A percentile compares a stretch with the other conserved stretches of the same genome.
Conservation (phyloP, 2,329 filamentous ascomycete species). For the Cladosporium colombiae region DNA sequence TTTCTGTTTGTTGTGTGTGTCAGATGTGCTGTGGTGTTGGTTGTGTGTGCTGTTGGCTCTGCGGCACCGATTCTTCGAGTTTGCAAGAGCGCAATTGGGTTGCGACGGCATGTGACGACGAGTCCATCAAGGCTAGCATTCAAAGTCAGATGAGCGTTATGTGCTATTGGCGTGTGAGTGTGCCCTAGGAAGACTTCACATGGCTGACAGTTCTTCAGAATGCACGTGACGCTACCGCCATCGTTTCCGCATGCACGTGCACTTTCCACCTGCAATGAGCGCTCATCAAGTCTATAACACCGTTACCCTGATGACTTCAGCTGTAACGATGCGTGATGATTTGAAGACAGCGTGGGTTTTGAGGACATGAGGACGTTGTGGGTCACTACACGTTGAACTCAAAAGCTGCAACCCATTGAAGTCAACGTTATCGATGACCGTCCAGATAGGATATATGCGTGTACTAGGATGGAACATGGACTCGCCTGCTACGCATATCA, state of each 20-base stretch:
- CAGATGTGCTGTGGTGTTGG: no score
- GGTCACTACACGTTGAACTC: not conserved
- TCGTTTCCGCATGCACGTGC: not conserved
- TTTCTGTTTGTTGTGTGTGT: not conserved
- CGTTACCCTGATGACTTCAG: not conserved
- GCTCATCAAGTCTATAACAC: not conserved
- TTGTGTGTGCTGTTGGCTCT: not conserved
- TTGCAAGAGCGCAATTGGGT: not conserved
- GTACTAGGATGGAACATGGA: not conserved
- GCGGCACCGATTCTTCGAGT: not conserved
- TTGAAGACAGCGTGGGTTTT: not conserved
- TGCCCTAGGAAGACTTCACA: not conserved
- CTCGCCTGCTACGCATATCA: not conserved
- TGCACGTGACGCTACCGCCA: not conserved
- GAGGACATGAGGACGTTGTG: not conserved
- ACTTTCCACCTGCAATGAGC: not conserved
- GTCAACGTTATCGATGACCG: not conserved
- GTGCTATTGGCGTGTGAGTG: not conserved
- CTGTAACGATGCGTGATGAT: not conserved
- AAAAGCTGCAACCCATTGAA: not conserved
- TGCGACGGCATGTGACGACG: not conserved
- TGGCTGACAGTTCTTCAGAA: not conserved
- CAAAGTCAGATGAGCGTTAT: not conserved
- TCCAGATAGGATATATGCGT: not conserved
- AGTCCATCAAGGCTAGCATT: not conserved